A percentile compares a stretch with the other conserved stretches of the same genome.
These are phyloP conservation scores for Dactylellina drechsleri DNA, from an alignment of 2,329 filamentous ascomycete genomes.

Conservation along the genomic window DNA sequence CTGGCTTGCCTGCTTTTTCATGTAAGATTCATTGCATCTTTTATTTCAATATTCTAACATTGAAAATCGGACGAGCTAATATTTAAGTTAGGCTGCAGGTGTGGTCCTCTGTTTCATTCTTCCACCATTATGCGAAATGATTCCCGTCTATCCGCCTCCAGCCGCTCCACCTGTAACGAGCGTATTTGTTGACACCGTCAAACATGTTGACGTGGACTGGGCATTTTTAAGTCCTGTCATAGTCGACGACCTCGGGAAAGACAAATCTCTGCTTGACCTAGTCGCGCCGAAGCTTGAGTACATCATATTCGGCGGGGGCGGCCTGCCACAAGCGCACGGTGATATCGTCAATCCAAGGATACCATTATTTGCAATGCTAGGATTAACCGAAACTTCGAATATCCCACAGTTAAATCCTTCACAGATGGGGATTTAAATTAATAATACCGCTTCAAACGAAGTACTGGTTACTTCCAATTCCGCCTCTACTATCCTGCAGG, in stretches of 20 bases:
- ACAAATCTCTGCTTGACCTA: not conserved
- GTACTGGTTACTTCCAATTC: not conserved
- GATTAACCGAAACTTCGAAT: constrained; percentile 2
- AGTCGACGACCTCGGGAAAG: constrained; percentile 5
- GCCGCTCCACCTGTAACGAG: constrained; percentile 13
- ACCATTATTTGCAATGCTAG: not conserved
- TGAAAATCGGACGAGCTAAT: not conserved
- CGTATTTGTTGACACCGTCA: constrained; percentile 14
- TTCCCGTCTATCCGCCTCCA: constrained; percentile 10
- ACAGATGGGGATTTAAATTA: not conserved
- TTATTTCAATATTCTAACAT: not conserved
- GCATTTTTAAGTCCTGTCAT: constrained; percentile 9
- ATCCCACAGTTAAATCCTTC: not conserved
- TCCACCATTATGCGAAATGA: not conserved
- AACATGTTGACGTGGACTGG: constrained; percentile 7
- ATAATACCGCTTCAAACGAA: not conserved
- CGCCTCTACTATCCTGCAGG: not conserved
- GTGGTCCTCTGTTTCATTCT: not conserved
- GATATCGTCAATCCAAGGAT: constrained; percentile 6
- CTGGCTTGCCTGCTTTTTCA: constrained; percentile 7
- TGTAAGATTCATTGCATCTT: not conserved
- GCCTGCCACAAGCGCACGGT: not conserved
- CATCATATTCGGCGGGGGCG: not conserved
- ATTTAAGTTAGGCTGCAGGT: constrained; percentile 3
- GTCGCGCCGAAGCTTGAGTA: constrained; percentile 5